A percentile compares a stretch with the other conserved stretches of the same genome.
These are phyloP conservation scores for Conringia planisiliqua DNA, from an alignment of 345 rosid genomes.

Conservation along the genomic window DNA sequence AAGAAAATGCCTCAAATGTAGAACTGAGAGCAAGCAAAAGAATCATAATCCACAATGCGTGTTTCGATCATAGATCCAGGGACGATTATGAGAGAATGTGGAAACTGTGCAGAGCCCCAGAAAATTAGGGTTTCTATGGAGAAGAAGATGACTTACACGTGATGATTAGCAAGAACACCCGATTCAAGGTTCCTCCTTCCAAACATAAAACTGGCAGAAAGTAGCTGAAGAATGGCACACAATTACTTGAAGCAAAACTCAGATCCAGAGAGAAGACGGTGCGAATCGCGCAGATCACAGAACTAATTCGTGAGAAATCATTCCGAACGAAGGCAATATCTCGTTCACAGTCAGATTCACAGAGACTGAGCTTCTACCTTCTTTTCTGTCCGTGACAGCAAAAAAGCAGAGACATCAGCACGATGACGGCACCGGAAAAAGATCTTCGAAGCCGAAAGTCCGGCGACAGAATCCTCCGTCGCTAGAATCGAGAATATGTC, in stretches of 20 bases:
- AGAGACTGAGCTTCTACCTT: slow-evolving; percentile 25
- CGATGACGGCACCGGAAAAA: background rate
- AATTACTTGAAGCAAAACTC: slow-evolving; percentile 7
- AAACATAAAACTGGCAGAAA: background rate
- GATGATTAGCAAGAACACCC: background rate
- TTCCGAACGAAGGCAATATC: background rate
- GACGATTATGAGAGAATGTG: background rate
- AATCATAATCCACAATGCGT: slow-evolving; percentile 3
- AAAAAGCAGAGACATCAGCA: background rate
- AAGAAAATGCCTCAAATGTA: background rate
- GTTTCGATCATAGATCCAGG: slow-evolving; percentile 5
- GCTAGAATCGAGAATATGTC: background rate
- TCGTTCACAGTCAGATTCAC: slow-evolving; percentile 18
- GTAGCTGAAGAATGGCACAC: background rate
- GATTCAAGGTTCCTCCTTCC: slow-evolving; percentile 4
- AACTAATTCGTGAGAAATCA: slow-evolving; percentile 5
- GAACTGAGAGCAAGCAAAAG: background rate
- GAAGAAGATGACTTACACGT: slow-evolving; percentile 21
- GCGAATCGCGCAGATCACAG: slow-evolving; percentile 19
- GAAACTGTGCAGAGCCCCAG: background rate
- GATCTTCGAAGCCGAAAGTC: background rate
- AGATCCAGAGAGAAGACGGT: slow-evolving; percentile 26
- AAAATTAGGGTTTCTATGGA: background rate
- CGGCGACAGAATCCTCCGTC: slow-evolving; percentile 23
- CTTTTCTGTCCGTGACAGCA: background rate